Conservation (phyloP, 108 stramenopile genomes). For the Nitzschia putrida region DNA sequence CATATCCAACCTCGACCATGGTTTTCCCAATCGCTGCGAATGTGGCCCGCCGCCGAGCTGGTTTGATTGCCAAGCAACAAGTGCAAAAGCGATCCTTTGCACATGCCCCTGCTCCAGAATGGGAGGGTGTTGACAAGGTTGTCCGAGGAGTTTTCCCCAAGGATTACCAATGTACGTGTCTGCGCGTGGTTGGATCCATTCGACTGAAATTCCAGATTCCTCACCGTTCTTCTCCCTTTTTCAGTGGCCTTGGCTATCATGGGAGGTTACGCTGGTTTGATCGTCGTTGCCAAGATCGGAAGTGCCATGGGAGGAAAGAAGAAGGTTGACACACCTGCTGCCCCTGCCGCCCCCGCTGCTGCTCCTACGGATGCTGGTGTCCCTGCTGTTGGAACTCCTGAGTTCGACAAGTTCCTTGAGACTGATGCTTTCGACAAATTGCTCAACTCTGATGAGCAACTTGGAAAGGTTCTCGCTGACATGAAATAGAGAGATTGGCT, state of each 20-base stretch:
- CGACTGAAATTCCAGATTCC: conserved; percentile 30
- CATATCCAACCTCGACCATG: conserved; percentile 30
- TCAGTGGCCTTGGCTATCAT: conserved; percentile 79
- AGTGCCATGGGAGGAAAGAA: conserved; percentile 35
- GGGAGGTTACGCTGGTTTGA: conserved; percentile 67
- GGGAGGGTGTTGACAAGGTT: conserved; percentile 86
- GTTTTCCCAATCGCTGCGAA: conserved; percentile 48
- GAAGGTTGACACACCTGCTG: conserved; percentile 32
- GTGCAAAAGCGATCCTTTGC: conserved; percentile 66
- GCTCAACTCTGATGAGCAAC: conserved; percentile 51
- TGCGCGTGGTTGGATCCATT: conserved; percentile 1
- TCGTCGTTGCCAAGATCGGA: conserved; percentile 60
- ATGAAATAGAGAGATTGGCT: conserved; percentile 21
- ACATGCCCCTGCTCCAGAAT: conserved; percentile 68
- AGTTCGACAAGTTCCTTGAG: conserved; percentile 47
- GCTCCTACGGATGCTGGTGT: conserved; percentile 45
- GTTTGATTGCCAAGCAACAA: conserved; percentile 37
- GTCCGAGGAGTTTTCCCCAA: conserved; percentile 76
- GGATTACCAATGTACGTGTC: conserved; percentile 79
- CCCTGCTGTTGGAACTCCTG: conserved; percentile 53
- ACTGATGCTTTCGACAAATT: conserved; percentile 46
- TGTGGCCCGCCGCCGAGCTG: conserved; percentile 53
- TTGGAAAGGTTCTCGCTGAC: conserved; percentile 27
- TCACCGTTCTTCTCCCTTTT: conserved; percentile 1
- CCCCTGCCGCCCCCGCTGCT: conserved; percentile 24